phyloP scores from a whole-genome alignment of 768 basidiomycete genomes.

The Rhizopogon sp. region DNA sequence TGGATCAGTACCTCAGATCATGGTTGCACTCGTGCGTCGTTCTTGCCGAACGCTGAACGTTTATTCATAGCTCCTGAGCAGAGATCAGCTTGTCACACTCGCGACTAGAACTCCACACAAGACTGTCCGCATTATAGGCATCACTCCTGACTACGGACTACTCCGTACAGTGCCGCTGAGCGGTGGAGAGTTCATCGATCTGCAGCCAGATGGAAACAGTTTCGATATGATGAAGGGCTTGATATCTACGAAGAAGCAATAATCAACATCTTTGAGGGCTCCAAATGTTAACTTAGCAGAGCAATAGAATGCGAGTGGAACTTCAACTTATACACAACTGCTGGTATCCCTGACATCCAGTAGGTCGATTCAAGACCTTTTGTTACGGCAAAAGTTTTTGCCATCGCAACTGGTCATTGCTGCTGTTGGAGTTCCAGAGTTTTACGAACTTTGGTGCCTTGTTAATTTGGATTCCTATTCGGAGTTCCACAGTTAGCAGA shows the following conservation, averaged over 20 bases:
- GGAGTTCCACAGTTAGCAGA: no score
- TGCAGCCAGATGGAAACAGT: conserved; percentile 96
- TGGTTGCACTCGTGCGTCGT: conserved; percentile 90
- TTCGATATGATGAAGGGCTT: conserved; percentile 92
- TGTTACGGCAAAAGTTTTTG: no score
- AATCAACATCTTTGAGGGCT: background rate
- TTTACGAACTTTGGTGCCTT: no score
- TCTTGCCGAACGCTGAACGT: background rate
- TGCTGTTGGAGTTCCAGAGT: no score
- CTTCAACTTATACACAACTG: no score
- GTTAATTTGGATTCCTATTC: no score
- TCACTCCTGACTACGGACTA: conserved; percentile 85
- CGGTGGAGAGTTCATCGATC: conserved; percentile 59
- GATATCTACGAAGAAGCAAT: conserved; percentile 36
- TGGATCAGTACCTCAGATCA: conserved; percentile 67
- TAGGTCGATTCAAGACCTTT: no score
- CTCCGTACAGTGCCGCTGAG: conserved; percentile 64
- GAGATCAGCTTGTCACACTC: conserved; percentile 79
- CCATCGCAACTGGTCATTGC: no score
- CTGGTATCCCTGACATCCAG: no score
- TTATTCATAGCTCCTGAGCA: conserved; percentile 25
- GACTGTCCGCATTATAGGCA: conserved; percentile 72
- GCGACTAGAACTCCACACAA: conserved; percentile 69
- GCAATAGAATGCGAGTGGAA: no score
- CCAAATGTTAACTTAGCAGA: no score